phyloP scores from a whole-genome alignment of 495 filamentous ascomycete species.

The Neurospora sp. region DNA sequence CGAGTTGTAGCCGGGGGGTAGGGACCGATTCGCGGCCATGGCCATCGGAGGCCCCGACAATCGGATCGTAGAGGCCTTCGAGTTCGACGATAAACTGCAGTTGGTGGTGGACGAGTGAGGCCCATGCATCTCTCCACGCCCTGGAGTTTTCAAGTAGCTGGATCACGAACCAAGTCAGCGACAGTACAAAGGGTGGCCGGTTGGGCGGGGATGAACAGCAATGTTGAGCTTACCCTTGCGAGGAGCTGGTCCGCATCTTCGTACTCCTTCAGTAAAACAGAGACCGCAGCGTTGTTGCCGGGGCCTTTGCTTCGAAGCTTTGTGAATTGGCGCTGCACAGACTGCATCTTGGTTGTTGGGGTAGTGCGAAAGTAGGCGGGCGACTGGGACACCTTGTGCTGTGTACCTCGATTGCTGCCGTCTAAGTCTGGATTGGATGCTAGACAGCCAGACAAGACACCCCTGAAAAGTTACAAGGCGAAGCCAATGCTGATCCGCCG shows the following conservation, averaged over 20 bases:
- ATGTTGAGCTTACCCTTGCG: constrained; percentile 45
- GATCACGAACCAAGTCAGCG: constrained; percentile 6
- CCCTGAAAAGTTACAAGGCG: not conserved
- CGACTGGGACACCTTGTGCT: not conserved
- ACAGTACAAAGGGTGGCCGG: not conserved
- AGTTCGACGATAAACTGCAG: constrained; percentile 59
- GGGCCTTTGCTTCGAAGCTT: constrained; percentile 57
- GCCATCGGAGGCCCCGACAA: constrained; percentile 50
- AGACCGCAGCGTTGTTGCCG: constrained; percentile 70
- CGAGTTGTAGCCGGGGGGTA: constrained; percentile 55
- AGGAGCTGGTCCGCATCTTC: constrained; percentile 76
- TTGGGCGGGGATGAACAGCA: not conserved
- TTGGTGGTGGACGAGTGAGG: constrained; percentile 62
- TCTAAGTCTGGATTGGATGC: not conserved
- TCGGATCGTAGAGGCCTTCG: constrained; percentile 73
- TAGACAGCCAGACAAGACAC: not conserved
- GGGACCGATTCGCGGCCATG: constrained; percentile 44
- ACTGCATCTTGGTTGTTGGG: constrained; percentile 52
- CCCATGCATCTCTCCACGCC: constrained; percentile 81
- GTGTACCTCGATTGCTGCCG: not conserved
- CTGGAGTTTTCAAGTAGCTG: constrained; percentile 76
- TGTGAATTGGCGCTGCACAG: constrained; percentile 66
- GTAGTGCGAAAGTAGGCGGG: not conserved
- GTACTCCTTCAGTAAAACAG: constrained; percentile 69
- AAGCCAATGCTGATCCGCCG: not conserved